Conservation (phyloP, 208 protist genomes). For the Acanthamoeba lenticulata region DNA sequence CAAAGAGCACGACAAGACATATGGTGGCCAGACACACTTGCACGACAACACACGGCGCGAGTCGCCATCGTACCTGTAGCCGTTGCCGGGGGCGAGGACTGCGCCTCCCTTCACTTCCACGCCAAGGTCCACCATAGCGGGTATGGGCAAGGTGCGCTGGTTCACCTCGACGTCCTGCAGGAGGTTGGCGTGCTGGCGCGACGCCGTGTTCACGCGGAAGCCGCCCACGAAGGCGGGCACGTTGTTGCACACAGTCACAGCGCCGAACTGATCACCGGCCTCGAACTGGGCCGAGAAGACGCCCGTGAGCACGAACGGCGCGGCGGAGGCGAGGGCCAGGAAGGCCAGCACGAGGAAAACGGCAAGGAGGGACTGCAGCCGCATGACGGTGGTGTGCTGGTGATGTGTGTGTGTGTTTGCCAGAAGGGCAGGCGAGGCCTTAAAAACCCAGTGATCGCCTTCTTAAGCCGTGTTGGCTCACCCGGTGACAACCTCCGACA, state of each 20-base stretch:
- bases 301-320: too few species aligned
- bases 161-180: background rate
- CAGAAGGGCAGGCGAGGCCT: too few species aligned
- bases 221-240: background rate
- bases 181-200: background rate
- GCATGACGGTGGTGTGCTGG: too few species aligned
- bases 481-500: too few species aligned
- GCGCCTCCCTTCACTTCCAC: background rate
- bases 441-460: too few species aligned
- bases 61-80: background rate
- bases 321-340: too few species aligned
- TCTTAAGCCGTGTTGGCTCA: too few species aligned
- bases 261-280: background rate
- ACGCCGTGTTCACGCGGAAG: background rate
- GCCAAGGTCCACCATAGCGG: background rate
- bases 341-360: too few species aligned
- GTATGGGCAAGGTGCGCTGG: background rate
- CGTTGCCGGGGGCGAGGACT: background rate
- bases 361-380: too few species aligned
- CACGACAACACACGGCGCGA: background rate
- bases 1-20: background rate
- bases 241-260: background rate
- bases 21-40: background rate
- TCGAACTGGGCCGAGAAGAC: background rate
- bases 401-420: too few species aligned